A percentile compares a stretch with the other conserved stretches of the same genome.
These are phyloP conservation scores for Malassezia psittaci DNA, from an alignment of 1,284 basidiomycete species.

Conservation along the genomic window DNA sequence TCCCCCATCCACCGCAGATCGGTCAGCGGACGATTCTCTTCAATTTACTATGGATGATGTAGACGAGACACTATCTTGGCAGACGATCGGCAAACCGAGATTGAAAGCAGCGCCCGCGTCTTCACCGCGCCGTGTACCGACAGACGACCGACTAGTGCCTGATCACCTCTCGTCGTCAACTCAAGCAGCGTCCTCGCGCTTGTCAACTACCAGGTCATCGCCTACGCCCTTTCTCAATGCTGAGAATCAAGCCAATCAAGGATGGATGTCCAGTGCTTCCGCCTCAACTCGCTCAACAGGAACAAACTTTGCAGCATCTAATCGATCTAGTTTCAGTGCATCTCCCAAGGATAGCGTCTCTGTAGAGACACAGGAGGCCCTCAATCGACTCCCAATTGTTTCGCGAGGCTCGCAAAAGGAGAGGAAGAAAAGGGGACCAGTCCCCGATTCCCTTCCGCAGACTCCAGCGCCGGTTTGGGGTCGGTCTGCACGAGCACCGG, in stretches of 20 bases:
- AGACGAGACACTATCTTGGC: slow-evolving; percentile 1
- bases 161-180: background rate
- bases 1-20: background rate
- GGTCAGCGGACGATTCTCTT: slow-evolving; percentile 5
- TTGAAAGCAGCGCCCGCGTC: background rate
- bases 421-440: slow-evolving; percentile 26
- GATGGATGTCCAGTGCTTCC: too few species aligned
- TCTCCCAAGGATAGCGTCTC: background rate
- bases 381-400: slow-evolving; percentile 18
- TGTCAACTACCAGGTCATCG: background rate
- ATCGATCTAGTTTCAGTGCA: background rate
- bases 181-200: background rate
- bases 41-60: slow-evolving; percentile 18
- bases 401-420: slow-evolving; percentile 39
- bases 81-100: background rate
- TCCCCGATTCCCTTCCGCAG: slow-evolving; percentile 5
- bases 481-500: background rate
- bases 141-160: background rate
- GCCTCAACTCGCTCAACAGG: background rate
- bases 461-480: slow-evolving; percentile 15
- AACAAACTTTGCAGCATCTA: background rate
- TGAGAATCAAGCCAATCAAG: background rate
- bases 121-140: background rate
- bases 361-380: slow-evolving; percentile 5
- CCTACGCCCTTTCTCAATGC: background rate